These are phyloP conservation scores for Aureobasidium melanogenum DNA, from an alignment of 2,329 filamentous ascomycete species.

Conservation along the genomic window DNA sequence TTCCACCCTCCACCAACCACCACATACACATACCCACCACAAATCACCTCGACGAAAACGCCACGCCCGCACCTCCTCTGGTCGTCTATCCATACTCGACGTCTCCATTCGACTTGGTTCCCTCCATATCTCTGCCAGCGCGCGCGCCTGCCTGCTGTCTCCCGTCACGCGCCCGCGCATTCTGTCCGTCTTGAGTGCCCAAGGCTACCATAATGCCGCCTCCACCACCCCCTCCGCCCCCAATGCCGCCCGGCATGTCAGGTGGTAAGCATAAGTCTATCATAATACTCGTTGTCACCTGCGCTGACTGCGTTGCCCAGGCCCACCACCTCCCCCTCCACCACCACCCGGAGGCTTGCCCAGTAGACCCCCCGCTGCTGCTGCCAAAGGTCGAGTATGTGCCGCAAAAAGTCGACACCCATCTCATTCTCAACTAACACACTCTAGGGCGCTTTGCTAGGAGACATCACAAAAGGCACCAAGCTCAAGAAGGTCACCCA, in stretches of 20 bases:
- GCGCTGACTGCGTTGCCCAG: constrained; percentile 17
- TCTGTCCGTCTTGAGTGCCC: neutral
- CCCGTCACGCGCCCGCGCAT: neutral
- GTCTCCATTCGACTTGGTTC: neutral
- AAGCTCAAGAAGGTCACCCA: constrained; percentile 70
- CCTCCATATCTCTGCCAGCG: neutral
- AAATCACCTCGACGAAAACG: neutral
- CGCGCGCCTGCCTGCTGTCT: neutral
- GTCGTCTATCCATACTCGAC: neutral
- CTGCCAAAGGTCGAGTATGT: constrained; percentile 54
- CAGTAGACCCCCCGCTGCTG: constrained; percentile 46
- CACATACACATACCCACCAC: neutral
- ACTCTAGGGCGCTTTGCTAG: constrained; percentile 68
- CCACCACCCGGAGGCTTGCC: constrained; percentile 50
- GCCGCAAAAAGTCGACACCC: no score
- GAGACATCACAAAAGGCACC: constrained; percentile 77
- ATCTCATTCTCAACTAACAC: neutral
- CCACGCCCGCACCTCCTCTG: neutral
- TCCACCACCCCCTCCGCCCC: constrained; percentile 61
- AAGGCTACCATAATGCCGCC: constrained; percentile 38
- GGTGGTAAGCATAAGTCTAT: constrained; percentile 33
- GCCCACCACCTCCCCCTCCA: constrained; percentile 55
- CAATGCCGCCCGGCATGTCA: constrained; percentile 42
- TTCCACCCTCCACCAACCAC: neutral
- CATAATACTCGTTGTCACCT: neutral